Base-by-base conservation (phyloP, 768 basidiomycete species). In the Leccinum disarticulatum region DNA sequence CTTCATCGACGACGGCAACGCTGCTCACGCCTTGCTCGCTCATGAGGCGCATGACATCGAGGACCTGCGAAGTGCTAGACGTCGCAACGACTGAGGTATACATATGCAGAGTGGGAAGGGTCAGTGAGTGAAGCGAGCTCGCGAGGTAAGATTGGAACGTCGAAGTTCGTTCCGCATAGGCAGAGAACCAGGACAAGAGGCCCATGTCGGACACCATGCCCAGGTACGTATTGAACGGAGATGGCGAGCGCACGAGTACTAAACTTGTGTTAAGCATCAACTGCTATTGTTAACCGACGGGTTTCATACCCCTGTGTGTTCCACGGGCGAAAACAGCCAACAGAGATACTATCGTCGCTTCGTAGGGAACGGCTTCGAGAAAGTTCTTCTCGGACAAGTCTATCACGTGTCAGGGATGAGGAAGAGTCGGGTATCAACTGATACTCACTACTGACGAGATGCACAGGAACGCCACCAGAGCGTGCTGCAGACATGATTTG, bases 351-450 rank as follows among this genome's bases (percentile, higher is more conserved):
- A 90, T 66, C 3, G 80, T 87, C 2, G 90, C 87, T 47, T 86
- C 81, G 59, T 88, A 74, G 0, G 86, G 80, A 7, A 91, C 70
- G 22, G 77, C 77, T 56, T 88, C 81, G 31, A 92, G 77, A 9
- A 88, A 87, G 61, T 93, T 93, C 79, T 93, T 93, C 73, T 91
- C 88, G 13, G 91, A 93, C 35, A 93, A 77, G 72, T 93, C 91
- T 93, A 17, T 31, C 13, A 6, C 6, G 31, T 50, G 61, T 65
- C 48, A 61, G 54, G 17, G 51, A 43, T 28, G 51, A 10, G 14
- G 13, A 33, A 46, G 41, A 36, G 33, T 3, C 15, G 19, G 4
- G 47, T 33, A 31, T 35, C 14, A 22, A 13, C 11, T 46, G 25
- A 73, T 22, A 74, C 88, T 65, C 66, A 93, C 91, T 88, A 79